Percentiles rank a stretch among this genome's conserved stretches.
Conservation (phyloP, 2,329 filamentous ascomycete species). For the Parascedosporium putredinis region DNA sequence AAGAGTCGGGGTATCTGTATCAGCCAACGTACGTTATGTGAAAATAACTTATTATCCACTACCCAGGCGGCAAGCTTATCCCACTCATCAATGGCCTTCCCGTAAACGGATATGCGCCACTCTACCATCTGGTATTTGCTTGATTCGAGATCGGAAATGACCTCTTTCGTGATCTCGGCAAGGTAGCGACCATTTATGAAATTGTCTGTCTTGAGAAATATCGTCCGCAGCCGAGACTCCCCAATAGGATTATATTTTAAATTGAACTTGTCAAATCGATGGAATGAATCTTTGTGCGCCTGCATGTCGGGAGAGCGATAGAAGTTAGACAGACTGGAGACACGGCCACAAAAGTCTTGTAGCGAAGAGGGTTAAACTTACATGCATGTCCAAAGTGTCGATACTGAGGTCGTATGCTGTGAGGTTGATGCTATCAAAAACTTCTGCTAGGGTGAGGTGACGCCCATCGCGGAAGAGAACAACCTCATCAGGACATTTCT, state of each 20-base stretch:
- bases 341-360: no score
- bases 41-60: conserved; percentile 95
- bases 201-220: conserved; percentile 98
- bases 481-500: conserved; percentile 89
- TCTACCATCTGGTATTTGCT: conserved; percentile 99
- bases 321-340: no score
- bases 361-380: no score
- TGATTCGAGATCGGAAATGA: conserved; percentile 91
- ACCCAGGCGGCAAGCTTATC: conserved; percentile 97
- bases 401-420: conserved; percentile 97
- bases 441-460: conserved; percentile 79
- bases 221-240: conserved; percentile 90
- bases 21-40: conserved; percentile 94
- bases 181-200: conserved; percentile 92
- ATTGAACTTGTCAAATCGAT: conserved; percentile 99
- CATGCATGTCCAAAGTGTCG: conserved; percentile 97
- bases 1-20: conserved; percentile 91
- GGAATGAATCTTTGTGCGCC: conserved; percentile 63
- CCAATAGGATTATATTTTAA: conserved; percentile 97
- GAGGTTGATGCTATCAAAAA: conserved; percentile 94
- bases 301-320: no score
- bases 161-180: conserved; percentile 95
- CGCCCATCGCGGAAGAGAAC: conserved; percentile 89
- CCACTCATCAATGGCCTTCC: conserved; percentile 87
- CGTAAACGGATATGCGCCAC: conserved; percentile 97